Evolutionary conservation across 2,329 filamentous ascomycete genomes (phyloP).

Genomic region (Blastomyces emzantsi): DNA sequence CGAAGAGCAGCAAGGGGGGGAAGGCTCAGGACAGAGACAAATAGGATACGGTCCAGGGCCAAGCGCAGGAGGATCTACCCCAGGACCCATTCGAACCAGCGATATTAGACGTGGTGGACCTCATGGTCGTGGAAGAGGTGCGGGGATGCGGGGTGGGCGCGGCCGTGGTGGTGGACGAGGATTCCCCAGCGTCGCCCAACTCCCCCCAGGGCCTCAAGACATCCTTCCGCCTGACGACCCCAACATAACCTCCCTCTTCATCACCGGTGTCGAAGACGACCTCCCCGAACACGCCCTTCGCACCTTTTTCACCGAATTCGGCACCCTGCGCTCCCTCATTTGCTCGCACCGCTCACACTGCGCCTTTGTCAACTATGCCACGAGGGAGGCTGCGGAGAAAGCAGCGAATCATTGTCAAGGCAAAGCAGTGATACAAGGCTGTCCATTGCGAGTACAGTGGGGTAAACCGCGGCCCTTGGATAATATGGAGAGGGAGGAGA

Average conservation of each 20-base stretch:
- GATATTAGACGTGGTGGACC: conserved; percentile 36
- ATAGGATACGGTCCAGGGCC: conserved; percentile 47
- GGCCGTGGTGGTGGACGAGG: conserved; percentile 45
- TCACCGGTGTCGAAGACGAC: conserved; percentile 94
- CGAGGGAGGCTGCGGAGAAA: conserved; percentile 71
- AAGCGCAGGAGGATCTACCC: conserved; percentile 42
- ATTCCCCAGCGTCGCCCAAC: conserved; percentile 61
- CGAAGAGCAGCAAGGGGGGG: conserved; percentile 20
- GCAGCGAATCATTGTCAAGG: conserved; percentile 81
- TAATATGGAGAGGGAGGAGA: conserved; percentile 78
- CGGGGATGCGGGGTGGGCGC: conserved; percentile 34
- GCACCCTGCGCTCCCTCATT: conserved; percentile 83
- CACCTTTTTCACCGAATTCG: conserved; percentile 80
- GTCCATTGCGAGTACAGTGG: conserved; percentile 84
- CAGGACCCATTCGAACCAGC: conserved; percentile 73
- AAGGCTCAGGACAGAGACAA: conserved; percentile 39
- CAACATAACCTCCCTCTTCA: conserved; percentile 85
- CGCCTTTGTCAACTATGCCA: conserved; percentile 91
- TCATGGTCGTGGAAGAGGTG: conserved; percentile 38
- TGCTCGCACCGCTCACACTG: conserved; percentile 97
- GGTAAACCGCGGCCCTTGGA: conserved; percentile 86
- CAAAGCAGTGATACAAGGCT: conserved; percentile 80
- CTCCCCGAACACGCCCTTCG: conserved; percentile 86
- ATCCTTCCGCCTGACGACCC: conserved; percentile 74
- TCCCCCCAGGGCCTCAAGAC: conserved; percentile 75